Conservation (phyloP, 148 eudicot species). For the Simmondsia chinensis region DNA sequence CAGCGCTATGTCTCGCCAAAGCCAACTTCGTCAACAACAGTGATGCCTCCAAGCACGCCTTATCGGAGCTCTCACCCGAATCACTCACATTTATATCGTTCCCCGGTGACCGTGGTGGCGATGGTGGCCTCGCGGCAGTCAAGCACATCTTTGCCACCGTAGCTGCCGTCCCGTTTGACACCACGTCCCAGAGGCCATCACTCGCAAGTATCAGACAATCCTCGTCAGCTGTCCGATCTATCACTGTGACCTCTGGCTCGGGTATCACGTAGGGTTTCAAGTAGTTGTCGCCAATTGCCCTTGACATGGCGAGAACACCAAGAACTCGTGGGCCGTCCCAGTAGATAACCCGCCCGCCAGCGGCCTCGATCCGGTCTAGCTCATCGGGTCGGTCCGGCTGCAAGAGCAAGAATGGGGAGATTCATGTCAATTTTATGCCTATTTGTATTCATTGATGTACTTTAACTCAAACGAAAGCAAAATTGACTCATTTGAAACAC, state of each 20-base stretch:
- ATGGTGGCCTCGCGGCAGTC: slow-evolving; percentile 26
- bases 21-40: slow-evolving; percentile 48
- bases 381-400: slow-evolving; percentile 88
- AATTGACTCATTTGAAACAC: too few species aligned
- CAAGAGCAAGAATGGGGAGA: too few species aligned
- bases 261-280: slow-evolving; percentile 75
- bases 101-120: slow-evolving; percentile 39
- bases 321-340: slow-evolving; percentile 83
- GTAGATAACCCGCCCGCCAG: slow-evolving; percentile 80
- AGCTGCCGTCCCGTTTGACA: slow-evolving; percentile 61
- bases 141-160: slow-evolving; percentile 74
- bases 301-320: slow-evolving; percentile 76
- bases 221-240: slow-evolving; percentile 48
- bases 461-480: too few species aligned
- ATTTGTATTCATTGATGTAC: too few species aligned
- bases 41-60: slow-evolving; percentile 45
- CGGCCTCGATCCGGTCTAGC: slow-evolving; percentile 45
- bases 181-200: slow-evolving; percentile 88
- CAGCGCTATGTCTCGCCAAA: slow-evolving; percentile 48
- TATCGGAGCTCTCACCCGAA: slow-evolving; percentile 43
- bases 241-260: slow-evolving; percentile 74
- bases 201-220: slow-evolving; percentile 74
- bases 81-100: slow-evolving; percentile 14
- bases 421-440: too few species aligned
- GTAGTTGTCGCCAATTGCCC: slow-evolving; percentile 87